phyloP scores from a whole-genome alignment of 306 rosid genomes.

The Mimosa bimucronata region DNA sequence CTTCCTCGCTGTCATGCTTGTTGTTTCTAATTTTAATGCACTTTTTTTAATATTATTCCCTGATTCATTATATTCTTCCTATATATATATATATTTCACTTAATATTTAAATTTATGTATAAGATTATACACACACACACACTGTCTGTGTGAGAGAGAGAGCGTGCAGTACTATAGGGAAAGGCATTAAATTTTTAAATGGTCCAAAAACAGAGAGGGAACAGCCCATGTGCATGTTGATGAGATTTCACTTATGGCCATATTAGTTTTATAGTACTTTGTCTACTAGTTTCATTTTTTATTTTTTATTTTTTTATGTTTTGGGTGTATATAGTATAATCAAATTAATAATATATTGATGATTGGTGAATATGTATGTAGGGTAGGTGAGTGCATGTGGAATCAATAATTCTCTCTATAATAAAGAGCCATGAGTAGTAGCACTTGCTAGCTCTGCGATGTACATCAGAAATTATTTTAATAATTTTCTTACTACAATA shows the following conservation, averaged over 20 bases:
- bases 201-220: slow-evolving; percentile 61
- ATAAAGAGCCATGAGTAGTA: slow-evolving; percentile 19
- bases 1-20: slow-evolving; percentile 63
- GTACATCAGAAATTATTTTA: neutral
- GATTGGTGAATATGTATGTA: slow-evolving; percentile 36
- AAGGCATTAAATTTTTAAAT: slow-evolving; percentile 39
- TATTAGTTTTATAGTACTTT: slow-evolving; percentile 48
- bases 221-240: slow-evolving; percentile 91
- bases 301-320: neutral
- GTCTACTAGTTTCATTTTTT: slow-evolving; percentile 39
- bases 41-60: neutral
- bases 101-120: no score
- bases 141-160: no score
- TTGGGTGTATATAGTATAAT: neutral
- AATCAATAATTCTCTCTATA: slow-evolving; percentile 35
- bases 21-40: slow-evolving; percentile 28
- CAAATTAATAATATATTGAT: slow-evolving; percentile 33
- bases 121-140: no score
- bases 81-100: neutral
- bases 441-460: slow-evolving; percentile 21
- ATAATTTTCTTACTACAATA: neutral
- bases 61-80: no score
- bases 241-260: slow-evolving; percentile 59
- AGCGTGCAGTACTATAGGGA: slow-evolving; percentile 43
- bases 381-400: slow-evolving; percentile 53